A percentile compares a stretch with the other conserved stretches of the same genome.
These are phyloP conservation scores for Zarea fungicola DNA, from an alignment of 2,329 filamentous ascomycete species.

Conservation along the genomic window DNA sequence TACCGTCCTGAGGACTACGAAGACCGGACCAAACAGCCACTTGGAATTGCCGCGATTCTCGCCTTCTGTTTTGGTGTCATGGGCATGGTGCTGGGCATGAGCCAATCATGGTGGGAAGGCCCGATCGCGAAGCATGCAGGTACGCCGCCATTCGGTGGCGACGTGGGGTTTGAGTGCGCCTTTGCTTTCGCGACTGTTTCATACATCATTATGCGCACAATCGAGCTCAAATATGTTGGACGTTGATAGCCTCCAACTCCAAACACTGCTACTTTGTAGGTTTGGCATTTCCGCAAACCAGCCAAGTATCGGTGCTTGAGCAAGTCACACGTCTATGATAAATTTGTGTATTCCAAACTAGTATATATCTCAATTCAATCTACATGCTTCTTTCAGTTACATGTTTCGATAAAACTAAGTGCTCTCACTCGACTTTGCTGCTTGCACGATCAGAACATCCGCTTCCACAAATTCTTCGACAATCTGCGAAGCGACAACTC, in stretches of 20 bases:
- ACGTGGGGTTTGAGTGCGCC: slow-evolving; percentile 53
- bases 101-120: slow-evolving; percentile 63
- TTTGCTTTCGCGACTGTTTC: slow-evolving; percentile 52
- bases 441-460: slow-evolving; percentile 24
- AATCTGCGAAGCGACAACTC: slow-evolving; percentile 19
- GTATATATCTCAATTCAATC: neutral
- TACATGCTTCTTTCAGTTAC: neutral
- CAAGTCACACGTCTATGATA: too few species aligned
- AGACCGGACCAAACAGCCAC: slow-evolving; percentile 51
- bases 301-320: too few species aligned
- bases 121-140: slow-evolving; percentile 60
- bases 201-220: slow-evolving; percentile 46
- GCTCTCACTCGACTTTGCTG: too few species aligned
- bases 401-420: neutral
- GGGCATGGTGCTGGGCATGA: slow-evolving; percentile 66
- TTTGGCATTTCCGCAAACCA: too few species aligned
- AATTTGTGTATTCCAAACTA: neutral
- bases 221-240: slow-evolving; percentile 36
- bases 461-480: slow-evolving; percentile 20
- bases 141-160: slow-evolving; percentile 35
- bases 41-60: slow-evolving; percentile 55
- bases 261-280: too few species aligned
- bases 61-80: slow-evolving; percentile 60
- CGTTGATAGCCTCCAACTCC: slow-evolving; percentile 20
- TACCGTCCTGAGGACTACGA: slow-evolving; percentile 58